Evolutionary conservation across 129 eudicot genomes (phyloP), one percentile per base, ranked within the genome.

Genomic region (Saposhnikovia divaricata): DNA sequence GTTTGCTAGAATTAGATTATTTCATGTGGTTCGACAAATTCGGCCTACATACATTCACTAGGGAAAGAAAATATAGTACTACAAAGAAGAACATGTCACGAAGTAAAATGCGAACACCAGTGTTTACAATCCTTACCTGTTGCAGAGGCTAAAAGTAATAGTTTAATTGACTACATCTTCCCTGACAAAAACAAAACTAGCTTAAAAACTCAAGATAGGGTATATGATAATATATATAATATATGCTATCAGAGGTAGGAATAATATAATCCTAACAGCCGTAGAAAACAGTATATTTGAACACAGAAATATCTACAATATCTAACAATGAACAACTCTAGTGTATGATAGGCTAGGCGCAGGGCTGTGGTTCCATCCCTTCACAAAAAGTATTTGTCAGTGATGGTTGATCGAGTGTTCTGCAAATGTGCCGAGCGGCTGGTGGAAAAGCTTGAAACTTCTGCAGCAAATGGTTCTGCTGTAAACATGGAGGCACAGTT

Each of bases 291-390:
- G 34, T 25, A 61, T 3, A 23, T n/a, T 61, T 61, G 34, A 61
- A n/a, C 69, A 9, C 34, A 61, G 34, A 61, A 6, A 61, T 61
- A 61, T 61, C 34, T n/a, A 6, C 27, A 61, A 61, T 61, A 16
- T 61, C 37, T 61, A 61, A 61, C 37, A 61, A 61, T 25, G 28
- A 61, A 61, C 69, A 61, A 61, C 34, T 81, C 65, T 81, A 78
- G 80, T 72, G 81, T 81, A 79, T 90, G 82, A 81, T 84, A 92
- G 98, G 98, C 91, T 80, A 92, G 97, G 85, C 97, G 97, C 81
- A 92, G 98, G 90, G 97, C 98, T 72, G 98, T 95, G 75, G 96
- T 95, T 83, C 98, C 98, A 80, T 95, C 98, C 14, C 98, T 95
- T 86, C 98, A 95, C 94, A 92, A 90, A 87, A 94, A 87, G 76